Evolutionary conservation across 192 early-diverging fungal species (phyloP).

Genomic region (Mortierella alpina): DNA sequence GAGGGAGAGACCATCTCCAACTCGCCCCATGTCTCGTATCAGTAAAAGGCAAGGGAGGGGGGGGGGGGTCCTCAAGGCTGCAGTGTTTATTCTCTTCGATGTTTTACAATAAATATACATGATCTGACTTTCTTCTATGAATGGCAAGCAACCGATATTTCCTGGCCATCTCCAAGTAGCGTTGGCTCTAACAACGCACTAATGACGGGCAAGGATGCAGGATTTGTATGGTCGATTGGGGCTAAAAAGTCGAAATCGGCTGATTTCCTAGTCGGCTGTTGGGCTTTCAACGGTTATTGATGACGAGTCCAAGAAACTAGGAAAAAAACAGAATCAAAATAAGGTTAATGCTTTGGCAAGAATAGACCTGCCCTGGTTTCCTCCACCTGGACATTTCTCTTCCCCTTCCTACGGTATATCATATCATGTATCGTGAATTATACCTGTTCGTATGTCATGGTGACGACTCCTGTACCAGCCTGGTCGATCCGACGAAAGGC

Average conservation of each 20-base stretch:
- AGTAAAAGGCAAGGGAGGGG: slow-evolving; percentile 12
- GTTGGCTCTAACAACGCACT: too few relatives aligned
- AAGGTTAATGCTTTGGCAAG: not conserved
- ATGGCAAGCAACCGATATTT: too few relatives aligned
- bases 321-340: not conserved
- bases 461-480: slow-evolving; percentile 67
- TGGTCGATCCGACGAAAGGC: slow-evolving; percentile 66
- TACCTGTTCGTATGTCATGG: slow-evolving; percentile 69
- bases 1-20: slow-evolving; percentile 45
- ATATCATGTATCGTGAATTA: not conserved
- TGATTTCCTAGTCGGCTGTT: not conserved
- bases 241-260: not conserved
- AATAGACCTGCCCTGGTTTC: not conserved
- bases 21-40: slow-evolving; percentile 47
- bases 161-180: too few relatives aligned
- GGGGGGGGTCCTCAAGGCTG: not conserved
- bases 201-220: too few relatives aligned
- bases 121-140: too few relatives aligned
- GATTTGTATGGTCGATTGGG: not conserved
- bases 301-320: slow-evolving; percentile 45
- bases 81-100: too few relatives aligned
- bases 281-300: slow-evolving; percentile 21
- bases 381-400: not conserved
- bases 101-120: too few relatives aligned
- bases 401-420: not conserved